phyloP scores from a whole-genome alignment of 83 land plant species.

The Diphasiastrum complanatum region DNA sequence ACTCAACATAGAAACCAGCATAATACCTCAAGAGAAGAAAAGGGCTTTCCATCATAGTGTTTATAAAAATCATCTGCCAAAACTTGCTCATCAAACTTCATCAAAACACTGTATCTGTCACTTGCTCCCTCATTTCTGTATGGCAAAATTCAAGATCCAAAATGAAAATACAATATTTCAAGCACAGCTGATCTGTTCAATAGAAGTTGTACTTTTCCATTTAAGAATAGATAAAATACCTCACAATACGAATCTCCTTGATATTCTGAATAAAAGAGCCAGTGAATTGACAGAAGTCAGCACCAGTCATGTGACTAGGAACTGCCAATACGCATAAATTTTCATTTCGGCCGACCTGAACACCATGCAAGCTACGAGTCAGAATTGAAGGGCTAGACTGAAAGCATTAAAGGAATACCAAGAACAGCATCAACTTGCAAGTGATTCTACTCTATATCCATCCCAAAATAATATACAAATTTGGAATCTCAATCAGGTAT shows the following conservation, averaged over 20 bases:
- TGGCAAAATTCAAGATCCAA: not conserved
- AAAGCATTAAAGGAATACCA: not conserved
- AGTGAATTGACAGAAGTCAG: constrained; percentile 91
- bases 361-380: too few species aligned
- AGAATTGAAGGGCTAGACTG: not conserved
- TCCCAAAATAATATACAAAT: not conserved
- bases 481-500: not conserved
- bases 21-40: constrained; percentile 79
- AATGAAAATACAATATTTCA: too few species aligned
- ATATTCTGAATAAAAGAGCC: constrained; percentile 74
- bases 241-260: constrained; percentile 88
- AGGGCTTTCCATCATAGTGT: constrained; percentile 63
- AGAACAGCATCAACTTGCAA: not conserved
- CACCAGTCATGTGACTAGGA: constrained; percentile 94
- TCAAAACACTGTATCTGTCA: constrained; percentile 75
- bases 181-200: too few species aligned
- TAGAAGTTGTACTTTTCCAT: too few species aligned
- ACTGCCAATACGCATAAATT: constrained; percentile 84
- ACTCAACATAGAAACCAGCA: not conserved
- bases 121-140: constrained; percentile 75
- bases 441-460: not conserved
- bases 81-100: constrained; percentile 59
- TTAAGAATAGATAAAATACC: constrained; percentile 53
- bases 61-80: constrained; percentile 69
- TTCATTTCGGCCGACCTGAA: constrained; percentile 66